phyloP scores from a whole-genome alignment of 2,329 filamentous ascomycete genomes.

The Nothophaeocryptopus gaeumannii region DNA sequence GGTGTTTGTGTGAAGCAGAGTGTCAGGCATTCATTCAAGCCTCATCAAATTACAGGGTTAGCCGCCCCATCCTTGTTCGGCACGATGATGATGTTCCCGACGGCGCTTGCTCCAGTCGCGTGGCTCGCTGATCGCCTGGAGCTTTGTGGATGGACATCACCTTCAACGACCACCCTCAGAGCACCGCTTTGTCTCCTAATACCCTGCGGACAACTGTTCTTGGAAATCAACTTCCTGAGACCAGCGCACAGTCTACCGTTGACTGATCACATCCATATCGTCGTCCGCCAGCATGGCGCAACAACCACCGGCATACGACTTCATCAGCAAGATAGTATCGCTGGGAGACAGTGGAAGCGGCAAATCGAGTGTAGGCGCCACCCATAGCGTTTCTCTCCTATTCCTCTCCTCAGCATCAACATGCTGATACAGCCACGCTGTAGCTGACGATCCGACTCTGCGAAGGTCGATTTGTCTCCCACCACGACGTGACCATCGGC shows the following conservation, averaged over 20 bases:
- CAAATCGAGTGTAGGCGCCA: slow-evolving; percentile 67
- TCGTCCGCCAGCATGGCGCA: slow-evolving; percentile 16
- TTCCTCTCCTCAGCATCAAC: slow-evolving; percentile 20
- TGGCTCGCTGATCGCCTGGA: too few relatives aligned
- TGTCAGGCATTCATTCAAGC: too few relatives aligned
- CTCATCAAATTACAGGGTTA: too few relatives aligned
- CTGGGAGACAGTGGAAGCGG: slow-evolving; percentile 95
- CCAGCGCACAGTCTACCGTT: too few relatives aligned
- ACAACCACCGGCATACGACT: slow-evolving; percentile 75
- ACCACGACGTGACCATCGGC: slow-evolving; percentile 96
- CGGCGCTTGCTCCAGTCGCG: too few relatives aligned
- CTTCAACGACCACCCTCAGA: too few relatives aligned
- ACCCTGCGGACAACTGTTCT: neutral
- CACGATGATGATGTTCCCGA: too few relatives aligned
- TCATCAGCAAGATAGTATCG: slow-evolving; percentile 97
- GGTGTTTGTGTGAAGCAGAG: too few relatives aligned
- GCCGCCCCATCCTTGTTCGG: too few relatives aligned
- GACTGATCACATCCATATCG: too few relatives aligned
- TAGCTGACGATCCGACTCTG: slow-evolving; percentile 89
- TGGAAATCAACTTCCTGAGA: neutral
- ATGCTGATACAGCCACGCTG: slow-evolving; percentile 20
- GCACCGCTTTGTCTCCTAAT: neutral
- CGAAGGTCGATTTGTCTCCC: slow-evolving; percentile 89
- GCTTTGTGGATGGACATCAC: too few relatives aligned
- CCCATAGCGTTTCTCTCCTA: neutral